phyloP scores from a whole-genome alignment of 371 early-diverging fungal genomes.

The Rhizomucor miehei region DNA sequence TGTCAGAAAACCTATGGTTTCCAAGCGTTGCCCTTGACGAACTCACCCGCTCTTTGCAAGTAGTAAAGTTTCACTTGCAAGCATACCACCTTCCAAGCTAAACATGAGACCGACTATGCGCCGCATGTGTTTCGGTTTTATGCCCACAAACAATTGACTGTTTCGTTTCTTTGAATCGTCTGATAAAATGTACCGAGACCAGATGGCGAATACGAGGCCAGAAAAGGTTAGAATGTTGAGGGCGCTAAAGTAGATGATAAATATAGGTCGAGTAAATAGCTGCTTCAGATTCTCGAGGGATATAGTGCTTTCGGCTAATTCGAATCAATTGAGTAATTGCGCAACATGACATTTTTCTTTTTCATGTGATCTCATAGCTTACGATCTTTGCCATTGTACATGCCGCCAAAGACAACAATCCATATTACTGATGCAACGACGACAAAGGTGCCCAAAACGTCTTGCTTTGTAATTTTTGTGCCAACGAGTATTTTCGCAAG shows the following conservation, averaged over 20 bases:
- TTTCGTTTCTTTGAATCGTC: slow-evolving; percentile 34
- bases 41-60: slow-evolving; percentile 64
- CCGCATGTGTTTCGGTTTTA: slow-evolving; percentile 45
- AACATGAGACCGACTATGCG: slow-evolving; percentile 61
- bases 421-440: slow-evolving; percentile 64
- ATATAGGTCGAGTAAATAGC: slow-evolving; percentile 55
- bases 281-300: slow-evolving; percentile 56
- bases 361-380: slow-evolving; percentile 14
- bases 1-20: too few species aligned
- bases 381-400: slow-evolving; percentile 61
- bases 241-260: slow-evolving; percentile 66
- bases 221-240: slow-evolving; percentile 54
- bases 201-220: slow-evolving; percentile 52
- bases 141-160: slow-evolving; percentile 32
- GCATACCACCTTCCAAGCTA: slow-evolving; percentile 59
- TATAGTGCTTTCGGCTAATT: slow-evolving; percentile 51
- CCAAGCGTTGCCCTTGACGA: too few species aligned
- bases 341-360: neutral
- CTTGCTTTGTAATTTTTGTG: slow-evolving; percentile 61
- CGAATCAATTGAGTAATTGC: slow-evolving; percentile 6
- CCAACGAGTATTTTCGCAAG: slow-evolving; percentile 70
- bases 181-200: slow-evolving; percentile 53
- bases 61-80: slow-evolving; percentile 64
- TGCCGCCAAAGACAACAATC: slow-evolving; percentile 70
- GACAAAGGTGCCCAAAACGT: slow-evolving; percentile 65